Base-by-base conservation (phyloP, 1,284 basidiomycete genomes). In the Ganoderma boninense region DNA sequence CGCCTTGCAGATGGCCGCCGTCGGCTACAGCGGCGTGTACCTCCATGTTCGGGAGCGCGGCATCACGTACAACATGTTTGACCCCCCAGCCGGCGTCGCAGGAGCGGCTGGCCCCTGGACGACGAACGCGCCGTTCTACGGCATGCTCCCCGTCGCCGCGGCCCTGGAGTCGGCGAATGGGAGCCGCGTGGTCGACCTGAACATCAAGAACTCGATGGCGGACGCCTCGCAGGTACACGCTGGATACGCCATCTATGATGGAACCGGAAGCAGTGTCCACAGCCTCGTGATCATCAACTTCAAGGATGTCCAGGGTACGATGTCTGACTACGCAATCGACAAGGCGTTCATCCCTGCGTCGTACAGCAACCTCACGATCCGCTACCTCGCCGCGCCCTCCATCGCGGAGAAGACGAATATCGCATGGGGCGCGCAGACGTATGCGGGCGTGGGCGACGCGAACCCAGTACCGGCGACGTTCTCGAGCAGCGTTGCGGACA, bases 231-330 rank as follows among this genome's bases (percentile, higher is more conserved):
- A 79, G 20, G 80, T 81, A 2, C 77, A 79, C 46, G 88, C 88
- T 1, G 89, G 86, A 0, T 93, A 93, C 77, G 89, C 87, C 4
- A 80, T 92, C 26, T 91, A 91, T 80, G 83, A 87, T 68, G 81
- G 83, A 10, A 57, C 66, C 42, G 81, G 84, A 70, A 78, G 76
- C 38, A 79, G 76, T 71, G 83, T 79, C 69, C 81, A 75, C 76
- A 86, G 79, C 71, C 76, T 90, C 4, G 87, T 87, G 6, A 79
- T 93, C 54, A 88, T 92, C 83, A 93, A 92, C 79, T 92, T 84
- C 75, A 82, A 81, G 62, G 86, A 87, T 62, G 67, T 69, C n/a
- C 79, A 80, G 2, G 77, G 77, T 38, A 72, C 67, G 42, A 77
- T 77, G 32, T 75, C 78, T 10, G 80, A 81, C 29, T 84, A 83